Percentiles rank a stretch among this genome's conserved stretches.
These are phyloP conservation scores for Schwanniomyces pseudopolymorphus DNA, from an alignment of 805 yeast species.

Conservation along the genomic window DNA sequence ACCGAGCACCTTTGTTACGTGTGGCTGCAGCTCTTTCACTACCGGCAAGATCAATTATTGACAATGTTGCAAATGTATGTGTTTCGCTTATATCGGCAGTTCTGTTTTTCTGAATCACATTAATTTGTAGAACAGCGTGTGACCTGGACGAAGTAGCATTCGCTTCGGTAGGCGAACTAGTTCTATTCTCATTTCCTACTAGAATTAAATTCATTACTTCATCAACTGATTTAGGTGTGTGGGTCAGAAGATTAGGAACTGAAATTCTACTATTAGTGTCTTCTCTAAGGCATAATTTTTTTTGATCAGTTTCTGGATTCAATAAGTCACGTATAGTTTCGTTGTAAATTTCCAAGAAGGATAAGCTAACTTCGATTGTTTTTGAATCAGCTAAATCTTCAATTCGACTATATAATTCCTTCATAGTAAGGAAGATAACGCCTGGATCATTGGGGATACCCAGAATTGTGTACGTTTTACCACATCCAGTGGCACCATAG, in stretches of 20 bases:
- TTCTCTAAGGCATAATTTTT: conserved; percentile 64
- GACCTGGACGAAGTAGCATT: conserved; percentile 89
- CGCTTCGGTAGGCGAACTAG: conserved; percentile 87
- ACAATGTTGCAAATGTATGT: conserved; percentile 75
- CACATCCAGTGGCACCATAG: conserved; percentile 97
- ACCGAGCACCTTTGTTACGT: conserved; percentile 73
- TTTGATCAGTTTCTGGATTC: conserved; percentile 49
- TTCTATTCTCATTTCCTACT: conserved; percentile 71
- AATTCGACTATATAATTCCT: conserved; percentile 66
- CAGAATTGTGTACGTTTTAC: conserved; percentile 89
- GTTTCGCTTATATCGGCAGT: conserved; percentile 64
- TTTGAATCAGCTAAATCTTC: conserved; percentile 55
- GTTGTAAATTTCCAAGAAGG: conserved; percentile 87
- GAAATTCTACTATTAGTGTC: conserved; percentile 63
- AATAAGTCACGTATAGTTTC: conserved; percentile 83
- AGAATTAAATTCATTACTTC: conserved; percentile 79
- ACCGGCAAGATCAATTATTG: conserved; percentile 92
- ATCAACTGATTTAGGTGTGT: conserved; percentile 59
- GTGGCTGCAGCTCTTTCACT: conserved; percentile 94
- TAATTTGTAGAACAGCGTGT: conserved; percentile 88
- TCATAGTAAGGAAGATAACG: conserved; percentile 73
- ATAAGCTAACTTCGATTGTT: conserved; percentile 58
- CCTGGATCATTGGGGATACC: conserved; percentile 78
- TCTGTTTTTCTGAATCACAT: conserved; percentile 58
- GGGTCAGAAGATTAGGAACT: conserved; percentile 69